Evolutionary conservation across 1,139 yeast genomes (phyloP).

Genomic region (Yamadazyma aaseri): DNA sequence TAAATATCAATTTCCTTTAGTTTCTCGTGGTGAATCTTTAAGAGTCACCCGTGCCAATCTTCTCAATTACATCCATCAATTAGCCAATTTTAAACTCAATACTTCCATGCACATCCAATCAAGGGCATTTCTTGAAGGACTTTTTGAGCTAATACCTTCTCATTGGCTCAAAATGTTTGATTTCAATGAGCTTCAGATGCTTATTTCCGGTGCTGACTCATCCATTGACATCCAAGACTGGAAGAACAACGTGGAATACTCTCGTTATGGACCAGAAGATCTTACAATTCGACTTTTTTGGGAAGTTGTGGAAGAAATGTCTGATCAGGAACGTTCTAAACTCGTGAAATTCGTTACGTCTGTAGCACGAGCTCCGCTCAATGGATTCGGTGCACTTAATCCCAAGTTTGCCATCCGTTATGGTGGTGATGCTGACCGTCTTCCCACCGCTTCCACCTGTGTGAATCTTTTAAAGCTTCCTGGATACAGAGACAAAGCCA

Average conservation of each 20-base stretch:
- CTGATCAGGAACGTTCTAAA: constrained; percentile 55
- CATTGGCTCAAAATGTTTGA: constrained; percentile 85
- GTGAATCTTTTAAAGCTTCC: constrained; percentile 85
- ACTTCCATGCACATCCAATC: constrained; percentile 59
- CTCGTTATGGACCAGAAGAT: constrained; percentile 63
- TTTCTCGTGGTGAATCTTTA: constrained; percentile 54
- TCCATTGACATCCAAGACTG: constrained; percentile 74
- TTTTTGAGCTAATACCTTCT: constrained; percentile 64
- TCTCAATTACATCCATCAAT: constrained; percentile 70
- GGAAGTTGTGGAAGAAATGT: constrained; percentile 72
- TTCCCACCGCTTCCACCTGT: constrained; percentile 94
- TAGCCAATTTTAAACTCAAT: constrained; percentile 80
- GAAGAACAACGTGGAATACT: constrained; percentile 58
- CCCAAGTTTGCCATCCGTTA: constrained; percentile 84
- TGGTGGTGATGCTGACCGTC: constrained; percentile 58
- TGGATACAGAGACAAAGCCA: constrained; percentile 62
- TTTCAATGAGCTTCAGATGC: constrained; percentile 75
- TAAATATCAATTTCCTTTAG: constrained; percentile 52
- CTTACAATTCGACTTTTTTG: constrained; percentile 63
- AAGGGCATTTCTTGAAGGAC: constrained; percentile 65
- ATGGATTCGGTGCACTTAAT: constrained; percentile 72
- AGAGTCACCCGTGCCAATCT: constrained; percentile 63
- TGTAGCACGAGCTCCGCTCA: constrained; percentile 84
- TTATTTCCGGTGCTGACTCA: constrained; percentile 77
- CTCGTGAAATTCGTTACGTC: constrained; percentile 87